Evolutionary conservation across 768 basidiomycete genomes (phyloP), one percentile per base, ranked within the genome.

Genomic region (Tylopilus sp.): DNA sequence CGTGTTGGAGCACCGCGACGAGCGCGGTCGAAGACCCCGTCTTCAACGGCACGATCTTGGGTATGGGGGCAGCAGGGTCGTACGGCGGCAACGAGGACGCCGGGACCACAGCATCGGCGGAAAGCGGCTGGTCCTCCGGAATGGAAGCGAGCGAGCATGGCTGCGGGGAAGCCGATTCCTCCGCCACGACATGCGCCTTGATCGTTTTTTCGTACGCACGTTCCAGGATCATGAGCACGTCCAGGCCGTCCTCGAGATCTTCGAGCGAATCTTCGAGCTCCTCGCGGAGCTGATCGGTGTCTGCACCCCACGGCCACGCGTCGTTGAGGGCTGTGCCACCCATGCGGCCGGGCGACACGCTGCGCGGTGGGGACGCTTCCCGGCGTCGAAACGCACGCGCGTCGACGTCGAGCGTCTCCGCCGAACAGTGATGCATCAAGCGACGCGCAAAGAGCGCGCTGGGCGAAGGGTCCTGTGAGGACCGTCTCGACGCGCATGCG

Each of bases 361-460:
- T 69, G 55, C 66, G 63, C 72, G 73, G 64, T 68, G 76, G 60
- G 62, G 82, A 71, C 21, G 38, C 53, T 37, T 64, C 65, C 10
- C 70, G 61, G 14, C 50, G 56, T 21, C 31, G 58, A 5, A 57
- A 45, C 21, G 44, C 12, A 22, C 44, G 37, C 9, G 46, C 22
- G 25, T 64, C 56, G 0, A 48, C 56, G 6, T 66, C 58, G 2
- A 58, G 49, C 1, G 70, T 73, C 62, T 89, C 86, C 16, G 80
- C 78, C 2, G 87, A 83, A 59, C 86, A 90, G 55, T 81, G 88
- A 65, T 95, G 92, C 87, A 96, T 96, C 28, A 96, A 76, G 30
- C 90, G 78, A 19, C 85, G 76, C 2, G 89, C 89, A 55, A 88
- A 88, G 6, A 87, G 74, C 0, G 86, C 78, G 45, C 74, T 74